Base-by-base conservation (phyloP, 305 asterid species). In the Fraxinus floribunda region DNA sequence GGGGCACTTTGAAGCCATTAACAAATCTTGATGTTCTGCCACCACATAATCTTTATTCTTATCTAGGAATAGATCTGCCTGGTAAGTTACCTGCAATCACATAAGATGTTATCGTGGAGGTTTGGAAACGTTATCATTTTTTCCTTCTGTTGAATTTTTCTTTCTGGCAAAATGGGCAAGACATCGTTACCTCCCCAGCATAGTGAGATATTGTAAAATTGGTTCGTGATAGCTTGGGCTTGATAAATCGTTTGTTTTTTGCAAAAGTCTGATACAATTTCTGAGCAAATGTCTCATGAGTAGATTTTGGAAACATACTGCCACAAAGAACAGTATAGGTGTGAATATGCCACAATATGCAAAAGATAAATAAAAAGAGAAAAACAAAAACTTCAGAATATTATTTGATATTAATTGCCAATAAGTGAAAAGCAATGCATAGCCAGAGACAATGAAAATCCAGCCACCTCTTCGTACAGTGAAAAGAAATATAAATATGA, bases 1-100 rank as follows among this genome's bases (percentile, higher is more conserved):
- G 85, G 91, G 83, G 90, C 98, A 97, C 77, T 89, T 89, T 57
- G 99, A 92, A 82, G 99, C 99, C 55, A 94, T 91, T 85, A 97
- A 89, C 79, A 97, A 87, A 88, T 39, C 46, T 39, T 39, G 46
- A 39, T 39, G 46, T 39, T 39, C 11, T 7, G 11, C 2, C 11
- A 1, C 13, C 46, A 2, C 46, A 39, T 39, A 39, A 39, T 39
- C 46, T 39, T 39, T 39, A 2, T 39, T 39, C 46, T 39, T 39
- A 39, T 39, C 46, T 10, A 39, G 13, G 46, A 39, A 39, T 39
- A 39, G 46, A 39, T 39, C 11, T 39, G 3, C 13, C 46, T 39
- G 46, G 8, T 39, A 39, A 39, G 46, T 39, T 39, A 7, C 46
- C 99, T 97, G 89, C 86, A 88, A 87, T 83, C 52, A 79, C 22